A percentile compares a stretch with the other conserved stretches of the same genome.
Conservation (phyloP, 2,329 filamentous ascomycete genomes). For the Colletotrichum sidae region DNA sequence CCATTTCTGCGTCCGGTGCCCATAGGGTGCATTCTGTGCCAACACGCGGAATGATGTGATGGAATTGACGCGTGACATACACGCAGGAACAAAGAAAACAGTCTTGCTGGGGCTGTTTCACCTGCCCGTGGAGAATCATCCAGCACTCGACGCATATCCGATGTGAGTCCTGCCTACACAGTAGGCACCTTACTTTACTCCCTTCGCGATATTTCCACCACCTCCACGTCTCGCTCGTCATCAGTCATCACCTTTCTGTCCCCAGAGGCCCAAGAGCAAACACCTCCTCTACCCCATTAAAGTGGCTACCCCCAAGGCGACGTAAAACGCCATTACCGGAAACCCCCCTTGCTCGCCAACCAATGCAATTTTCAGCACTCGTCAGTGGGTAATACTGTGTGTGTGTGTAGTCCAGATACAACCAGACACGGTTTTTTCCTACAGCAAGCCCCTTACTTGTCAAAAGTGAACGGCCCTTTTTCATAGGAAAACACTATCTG, state of each 20-base stretch:
- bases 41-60: too few species aligned
- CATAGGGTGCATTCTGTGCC: too few species aligned
- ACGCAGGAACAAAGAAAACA: conserved; percentile 27
- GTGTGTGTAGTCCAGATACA: too few species aligned
- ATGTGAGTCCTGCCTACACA: too few species aligned
- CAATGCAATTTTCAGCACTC: conserved; percentile 10
- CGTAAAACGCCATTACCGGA: conserved; percentile 5
- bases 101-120: conserved; percentile 8
- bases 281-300: conserved; percentile 8
- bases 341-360: conserved; percentile 1
- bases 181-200: background rate
- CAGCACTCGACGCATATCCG: background rate
- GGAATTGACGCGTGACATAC: background rate
- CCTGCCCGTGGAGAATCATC: conserved; percentile 11
- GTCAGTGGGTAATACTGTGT: conserved; percentile 2
- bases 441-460: too few species aligned
- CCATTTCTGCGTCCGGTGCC: too few species aligned
- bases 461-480: too few species aligned
- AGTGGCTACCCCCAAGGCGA: conserved; percentile 2
- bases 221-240: background rate
- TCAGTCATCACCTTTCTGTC: background rate
- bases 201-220: background rate
- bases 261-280: conserved; percentile 18
- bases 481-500: too few species aligned
- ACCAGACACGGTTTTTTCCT: too few species aligned